Base-by-base conservation (phyloP, 2,329 filamentous ascomycete species). In the Fusarium napiforme region DNA sequence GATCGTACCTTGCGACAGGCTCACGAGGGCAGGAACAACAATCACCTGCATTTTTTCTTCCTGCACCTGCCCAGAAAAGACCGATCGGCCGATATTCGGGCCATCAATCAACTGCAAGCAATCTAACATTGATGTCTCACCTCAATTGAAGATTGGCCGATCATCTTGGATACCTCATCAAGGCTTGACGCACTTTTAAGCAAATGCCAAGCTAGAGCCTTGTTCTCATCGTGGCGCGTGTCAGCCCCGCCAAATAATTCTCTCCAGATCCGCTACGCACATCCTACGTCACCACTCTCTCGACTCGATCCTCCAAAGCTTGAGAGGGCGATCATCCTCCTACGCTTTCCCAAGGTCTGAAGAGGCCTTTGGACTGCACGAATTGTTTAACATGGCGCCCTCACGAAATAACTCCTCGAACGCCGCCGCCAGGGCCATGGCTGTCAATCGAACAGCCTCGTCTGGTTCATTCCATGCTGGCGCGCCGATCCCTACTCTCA, bases 401-500 rank as follows among this genome's bases (percentile, higher is more conserved):
- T 66, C 63, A 26, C 69, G 58, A 73, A 60, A 47, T 12, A 50
- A 42, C 4, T 52, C 71, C 36, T 71, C 63, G 57, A 60, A 62
- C 12, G 26, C 56, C 4, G 42, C 71, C 26, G 34, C 62, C 32
- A 34, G 71, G 32, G 68, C 65, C 39, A 58, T 68, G 61, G 28
- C 60, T 36, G 60, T 59, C 30, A 26, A 43, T 28, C 73, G 80
- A 45, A 78, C 78, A 7, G 47, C 73, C 5, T 84, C 85, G 5
- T 81, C 84, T 1, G 85, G 85, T 36, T 88, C 86, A 2, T 87
- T 88, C 75, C 86, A 88, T 74, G 86, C 86, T 47, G 87, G 86
- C 69, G 85, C 85, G 5, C 84, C 86, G 9, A 85, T 87, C 46
- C 85, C 85, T 5, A 79, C 81, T 12, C 57, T 82, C 56, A 72